Conservation (phyloP, 2,329 filamentous ascomycete genomes). For the Capronia coronata region DNA sequence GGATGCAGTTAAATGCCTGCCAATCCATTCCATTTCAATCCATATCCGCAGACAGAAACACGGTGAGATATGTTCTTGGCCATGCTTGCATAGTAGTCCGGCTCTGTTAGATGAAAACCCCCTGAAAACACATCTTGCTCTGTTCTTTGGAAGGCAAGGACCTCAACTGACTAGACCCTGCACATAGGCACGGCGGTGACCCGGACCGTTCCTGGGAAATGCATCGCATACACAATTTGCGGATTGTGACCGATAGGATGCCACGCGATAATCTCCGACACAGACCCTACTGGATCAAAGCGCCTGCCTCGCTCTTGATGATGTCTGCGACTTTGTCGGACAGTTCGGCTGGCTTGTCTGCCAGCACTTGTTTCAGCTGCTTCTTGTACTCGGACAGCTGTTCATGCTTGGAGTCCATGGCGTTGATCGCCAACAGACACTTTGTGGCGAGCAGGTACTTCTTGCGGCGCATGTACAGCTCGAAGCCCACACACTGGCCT, state of each 20-base stretch:
- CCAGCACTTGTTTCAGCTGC: slow-evolving; percentile 60
- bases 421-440: slow-evolving; percentile 68
- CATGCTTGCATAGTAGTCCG: no score
- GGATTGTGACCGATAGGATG: no score
- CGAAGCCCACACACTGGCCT: slow-evolving; percentile 78
- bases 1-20: background rate
- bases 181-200: background rate
- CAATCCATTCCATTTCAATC: background rate
- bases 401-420: slow-evolving; percentile 62
- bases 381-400: slow-evolving; percentile 69
- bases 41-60: background rate
- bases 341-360: slow-evolving; percentile 53
- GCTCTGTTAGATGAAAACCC: no score
- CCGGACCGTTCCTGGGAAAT: background rate
- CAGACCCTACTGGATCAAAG: slow-evolving; percentile 8
- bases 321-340: slow-evolving; percentile 50
- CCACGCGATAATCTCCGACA: no score
- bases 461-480: slow-evolving; percentile 80
- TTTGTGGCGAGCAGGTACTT: slow-evolving; percentile 84
- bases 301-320: slow-evolving; percentile 13
- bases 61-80: background rate
- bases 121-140: background rate
- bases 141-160: background rate
- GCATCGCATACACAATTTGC: background rate
- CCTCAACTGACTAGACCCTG: background rate